Base-by-base conservation (phyloP, 2,329 filamentous ascomycete species). In the Lasiodiplodia gonubiensis region DNA sequence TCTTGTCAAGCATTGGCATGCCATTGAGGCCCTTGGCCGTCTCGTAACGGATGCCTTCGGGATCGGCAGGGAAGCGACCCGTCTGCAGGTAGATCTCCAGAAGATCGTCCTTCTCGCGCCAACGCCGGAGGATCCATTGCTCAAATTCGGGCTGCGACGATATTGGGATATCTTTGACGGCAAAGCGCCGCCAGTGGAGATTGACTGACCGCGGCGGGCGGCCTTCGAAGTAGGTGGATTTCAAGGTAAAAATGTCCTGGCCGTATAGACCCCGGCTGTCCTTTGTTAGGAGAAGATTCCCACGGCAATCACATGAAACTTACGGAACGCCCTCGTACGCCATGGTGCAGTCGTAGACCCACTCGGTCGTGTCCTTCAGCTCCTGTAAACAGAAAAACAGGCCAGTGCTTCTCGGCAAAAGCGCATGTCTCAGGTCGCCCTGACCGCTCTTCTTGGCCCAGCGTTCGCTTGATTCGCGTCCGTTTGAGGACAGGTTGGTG, bases 291-390 rank as follows among this genome's bases (percentile, higher is more conserved):
- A 42, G 3, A 21, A 18, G 30, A 46, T 46, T 11, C 2, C 18
- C 12, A 10, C 8, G n/a, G 33, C n/a, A 16, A n/a, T 25, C 16
- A 37, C 33, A 39, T 48, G 30, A 10, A 27, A 90, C 92, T 85
- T 86, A 94, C 90, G 92, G 91, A 60, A 97, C 88, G 37, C 94
- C 95, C 80, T 97, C 94, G 77, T 99, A 99, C 16, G 92, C 94
- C 66, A 99, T 89, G 0, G 95, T 98, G 79, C 94, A 97, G 80
- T 97, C 93, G 75, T 97, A 97, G 18, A 97, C 84, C 76, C 91
- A 96, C 4, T 94, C 91, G 0, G 95, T 86, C 0, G 90, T 90
- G 7, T 84, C 87, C 73, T 88, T 86, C 12, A 97, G 83, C 79
- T 96, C 90, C 68, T 89, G 88, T 42, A 97, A 82, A 74, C 91